Percentiles rank a stretch among this genome's conserved stretches.
phyloP scores from a whole-genome alignment of 768 basidiomycete genomes.

The Phanerochaete carnosa region DNA sequence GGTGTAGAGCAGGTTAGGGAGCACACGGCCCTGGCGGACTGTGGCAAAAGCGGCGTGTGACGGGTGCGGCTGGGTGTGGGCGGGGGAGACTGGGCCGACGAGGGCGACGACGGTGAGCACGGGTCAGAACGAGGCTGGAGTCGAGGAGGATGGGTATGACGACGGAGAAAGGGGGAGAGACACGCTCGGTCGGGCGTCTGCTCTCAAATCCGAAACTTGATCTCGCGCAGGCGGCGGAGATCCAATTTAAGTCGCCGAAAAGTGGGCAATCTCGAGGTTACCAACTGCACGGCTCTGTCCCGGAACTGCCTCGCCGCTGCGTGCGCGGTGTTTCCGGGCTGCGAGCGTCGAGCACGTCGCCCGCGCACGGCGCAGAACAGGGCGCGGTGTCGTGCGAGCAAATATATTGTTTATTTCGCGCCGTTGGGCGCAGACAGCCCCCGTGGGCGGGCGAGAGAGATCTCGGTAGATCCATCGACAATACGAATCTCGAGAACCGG shows the following conservation, averaged over 20 bases:
- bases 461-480: constrained; percentile 14
- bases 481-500: constrained; percentile 29
- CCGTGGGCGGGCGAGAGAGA: constrained; percentile 12
- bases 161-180: constrained; percentile 16
- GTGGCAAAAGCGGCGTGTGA: background rate
- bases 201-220: constrained; percentile 16
- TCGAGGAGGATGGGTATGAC: constrained; percentile 8
- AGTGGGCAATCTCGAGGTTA: constrained; percentile 2
- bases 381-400: background rate
- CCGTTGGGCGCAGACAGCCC: background rate
- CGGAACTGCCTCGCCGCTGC: background rate
- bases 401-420: no score
- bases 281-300: constrained; percentile 11
- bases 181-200: constrained; percentile 9
- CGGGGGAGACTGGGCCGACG: background rate
- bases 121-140: background rate
- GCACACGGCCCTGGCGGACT: no score
- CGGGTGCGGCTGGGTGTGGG: background rate
- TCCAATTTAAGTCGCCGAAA: constrained; percentile 15
- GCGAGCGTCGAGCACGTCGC: background rate
- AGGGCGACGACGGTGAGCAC: background rate
- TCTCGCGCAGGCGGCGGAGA: constrained; percentile 14
- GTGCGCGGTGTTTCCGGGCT: background rate
- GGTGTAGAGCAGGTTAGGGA: background rate
- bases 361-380: background rate